Base-by-base conservation (phyloP, 352 stramenopile species). In the Pythium folliculosum region DNA sequence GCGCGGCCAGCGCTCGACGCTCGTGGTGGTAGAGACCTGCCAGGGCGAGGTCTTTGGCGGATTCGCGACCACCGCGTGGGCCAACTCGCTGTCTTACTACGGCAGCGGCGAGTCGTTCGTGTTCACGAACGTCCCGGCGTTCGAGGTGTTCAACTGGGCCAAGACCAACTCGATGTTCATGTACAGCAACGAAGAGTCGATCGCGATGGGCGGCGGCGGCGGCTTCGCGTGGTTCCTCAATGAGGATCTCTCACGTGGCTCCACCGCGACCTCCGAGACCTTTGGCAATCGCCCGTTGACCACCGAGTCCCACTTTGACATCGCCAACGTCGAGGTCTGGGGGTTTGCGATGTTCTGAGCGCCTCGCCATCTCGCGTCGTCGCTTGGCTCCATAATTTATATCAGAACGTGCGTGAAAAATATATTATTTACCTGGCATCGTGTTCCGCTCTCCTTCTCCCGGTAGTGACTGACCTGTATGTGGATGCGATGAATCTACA, bases 201-300 rank as follows among this genome's bases (percentile, higher is more conserved):
- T 92, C 51, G 84, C 82, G 19, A 92, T 92, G 84, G 84, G 84
- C 48, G 84, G 84, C 47, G 84, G 84, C 21, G 82, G 82, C 12
- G 71, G 78, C 43, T 92, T 92, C 62, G 82, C 84, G 7, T 91
- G 82, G 82, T 82, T 69, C 49, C 55, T 91, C 27, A 91, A 91
- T 67, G 67, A 80, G 27, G 84, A 92, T 55, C 73, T 92, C 40
- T 91, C 82, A 14, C 70, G 69, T 4, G 84, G 84, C 37, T 77
- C 77, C 0, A 90, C 72, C 45, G 74, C 69, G 1, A 54, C 54
- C 0, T 90, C 73, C 9, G 70, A 77, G n/a, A 92, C 84, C 16
- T 92, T 89, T 49, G 72, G 63, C 40, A 92, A 92, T 63, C 65
- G 71, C 70, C 84, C 75, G 37, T 60, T 92, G 32, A 82, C 84